Evolutionary conservation across 1,139 yeast species (phyloP), one percentile per base, ranked within the genome.

Genomic region (Diutina rugosa): DNA sequence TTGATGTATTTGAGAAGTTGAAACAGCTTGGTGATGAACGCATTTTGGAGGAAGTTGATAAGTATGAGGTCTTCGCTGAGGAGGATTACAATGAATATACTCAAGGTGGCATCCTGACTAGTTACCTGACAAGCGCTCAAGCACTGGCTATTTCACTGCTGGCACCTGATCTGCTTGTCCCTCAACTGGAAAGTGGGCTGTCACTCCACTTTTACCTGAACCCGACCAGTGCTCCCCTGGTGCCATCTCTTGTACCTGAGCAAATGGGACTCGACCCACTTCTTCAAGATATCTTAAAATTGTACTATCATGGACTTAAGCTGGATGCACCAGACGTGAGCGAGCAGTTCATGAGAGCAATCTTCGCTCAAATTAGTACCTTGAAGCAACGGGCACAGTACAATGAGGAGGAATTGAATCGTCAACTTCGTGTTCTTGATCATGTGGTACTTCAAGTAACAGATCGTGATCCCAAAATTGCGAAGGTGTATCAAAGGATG

Each of bases 31-130:
- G 72, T 54, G 74, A 73, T 61, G 69, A 65, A 10, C 70, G 79
- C 51, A 70, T 80, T 45, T 67, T 69, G 56, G 79, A 78, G 56
- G 77, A 78, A 58, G 74, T 80, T 45, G 74, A 73, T 14, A 71
- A 71, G 56, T 80, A 77, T 59, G 74, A 73, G 57, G 65, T 63
- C 1, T 69, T 61, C 52, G 78, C 77, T 1, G 77, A 73, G 54
- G 77, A 72, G 10, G 83, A 79, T 59, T 69, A 66, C 54, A 65
- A 49, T 16, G 53, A 49, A n/a, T 49, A 32, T 32, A 49, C 53
- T 14, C n/a, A 14, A 10, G 53, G 53, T 29, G 51, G 51, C 21
- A 28, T 28, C 9, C 51, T 47, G 51, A 18, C 38, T 4, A 12
- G 51, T 14, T 18, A 28, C 3, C 51, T 47, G 51, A 35, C 41